These are phyloP conservation scores for Fusarium compactum DNA, from an alignment of 2,329 filamentous ascomycete genomes.

Conservation along the genomic window DNA sequence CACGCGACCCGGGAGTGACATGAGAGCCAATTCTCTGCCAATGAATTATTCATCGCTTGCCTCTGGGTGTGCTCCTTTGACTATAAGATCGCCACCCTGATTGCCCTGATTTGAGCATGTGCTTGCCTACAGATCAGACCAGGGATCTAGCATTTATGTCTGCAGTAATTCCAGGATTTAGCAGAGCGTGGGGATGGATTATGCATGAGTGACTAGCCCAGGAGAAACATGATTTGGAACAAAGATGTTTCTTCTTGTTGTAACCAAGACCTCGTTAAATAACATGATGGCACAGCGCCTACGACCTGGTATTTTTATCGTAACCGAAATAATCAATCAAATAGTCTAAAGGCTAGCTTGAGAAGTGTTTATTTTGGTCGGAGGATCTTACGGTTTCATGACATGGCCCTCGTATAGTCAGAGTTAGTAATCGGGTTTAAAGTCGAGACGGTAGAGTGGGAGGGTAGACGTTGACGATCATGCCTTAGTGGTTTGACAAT, in stretches of 20 bases:
- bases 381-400: background rate
- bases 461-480: background rate
- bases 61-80: background rate
- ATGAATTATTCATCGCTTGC: background rate
- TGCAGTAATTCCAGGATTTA: background rate
- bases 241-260: background rate
- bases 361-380: conserved; percentile 3
- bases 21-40: background rate
- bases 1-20: background rate
- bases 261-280: background rate
- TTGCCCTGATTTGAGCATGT: background rate
- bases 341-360: background rate
- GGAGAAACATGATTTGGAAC: background rate
- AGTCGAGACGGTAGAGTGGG: background rate
- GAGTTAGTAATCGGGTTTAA: conserved; percentile 4
- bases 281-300: background rate
- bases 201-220: background rate
- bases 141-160: background rate
- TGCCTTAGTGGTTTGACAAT: conserved; percentile 8
- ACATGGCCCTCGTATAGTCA: background rate
- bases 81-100: background rate
- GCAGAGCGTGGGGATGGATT: background rate
- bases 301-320: background rate
- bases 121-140: background rate
- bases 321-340: background rate